These are phyloP conservation scores for Calocybe indica DNA, from an alignment of 768 basidiomycete species.

Conservation along the genomic window DNA sequence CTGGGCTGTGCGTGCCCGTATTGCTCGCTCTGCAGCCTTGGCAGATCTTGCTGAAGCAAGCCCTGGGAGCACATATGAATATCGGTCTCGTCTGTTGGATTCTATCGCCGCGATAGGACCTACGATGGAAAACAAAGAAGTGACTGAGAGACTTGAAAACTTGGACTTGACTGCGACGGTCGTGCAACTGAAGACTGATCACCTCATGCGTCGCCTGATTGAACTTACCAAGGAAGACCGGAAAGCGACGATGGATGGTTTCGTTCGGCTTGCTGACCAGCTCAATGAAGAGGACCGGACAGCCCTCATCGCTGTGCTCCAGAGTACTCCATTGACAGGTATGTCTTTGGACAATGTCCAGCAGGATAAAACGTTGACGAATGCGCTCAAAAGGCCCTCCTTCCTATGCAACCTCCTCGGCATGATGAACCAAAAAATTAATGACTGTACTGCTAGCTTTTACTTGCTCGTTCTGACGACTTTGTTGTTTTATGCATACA, in stretches of 20 bases:
- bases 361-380: neutral
- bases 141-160: constrained; percentile 63
- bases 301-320: constrained; percentile 53
- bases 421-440: constrained; percentile 3
- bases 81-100: constrained; percentile 59
- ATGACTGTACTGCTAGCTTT: constrained; percentile 1
- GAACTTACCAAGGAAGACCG: constrained; percentile 68
- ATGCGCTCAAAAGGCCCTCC: constrained; percentile 23
- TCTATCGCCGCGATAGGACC: constrained; percentile 52
- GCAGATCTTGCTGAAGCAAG: constrained; percentile 61
- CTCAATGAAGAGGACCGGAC: constrained; percentile 71
- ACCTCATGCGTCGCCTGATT: constrained; percentile 60
- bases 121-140: constrained; percentile 45
- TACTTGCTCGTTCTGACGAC: neutral
- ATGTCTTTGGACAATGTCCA: constrained; percentile 15
- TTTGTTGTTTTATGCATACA: neutral
- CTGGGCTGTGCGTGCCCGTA: constrained; percentile 84
- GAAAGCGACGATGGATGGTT: constrained; percentile 69
- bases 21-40: constrained; percentile 63
- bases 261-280: constrained; percentile 66
- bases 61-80: constrained; percentile 63
- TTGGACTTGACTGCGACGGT: constrained; percentile 61
- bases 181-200: constrained; percentile 62
- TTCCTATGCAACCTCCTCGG: constrained; percentile 25
- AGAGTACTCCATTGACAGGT: constrained; percentile 56